These are phyloP conservation scores for Suillus tomentosus DNA, from an alignment of 768 basidiomycete genomes.

Conservation along the genomic window DNA sequence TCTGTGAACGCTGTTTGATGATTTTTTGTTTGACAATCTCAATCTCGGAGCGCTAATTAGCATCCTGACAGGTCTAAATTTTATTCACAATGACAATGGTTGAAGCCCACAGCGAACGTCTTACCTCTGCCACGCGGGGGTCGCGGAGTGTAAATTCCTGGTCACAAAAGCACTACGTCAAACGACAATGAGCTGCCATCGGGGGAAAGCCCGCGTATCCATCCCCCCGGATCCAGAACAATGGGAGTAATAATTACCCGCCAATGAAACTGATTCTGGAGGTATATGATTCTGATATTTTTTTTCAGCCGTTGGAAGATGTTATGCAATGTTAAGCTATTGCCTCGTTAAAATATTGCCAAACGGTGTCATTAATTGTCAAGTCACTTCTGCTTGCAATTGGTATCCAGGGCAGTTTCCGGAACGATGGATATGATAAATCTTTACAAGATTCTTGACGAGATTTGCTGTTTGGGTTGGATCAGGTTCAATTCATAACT, in stretches of 20 bases:
- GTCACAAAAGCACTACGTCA: not conserved
- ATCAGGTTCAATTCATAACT: constrained; percentile 22
- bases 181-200: constrained; percentile 3
- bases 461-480: constrained; percentile 29
- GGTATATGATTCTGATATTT: not conserved
- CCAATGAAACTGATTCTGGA: not conserved
- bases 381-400: constrained; percentile 17
- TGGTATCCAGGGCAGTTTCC: constrained; percentile 23
- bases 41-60: not conserved
- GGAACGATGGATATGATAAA: constrained; percentile 23
- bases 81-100: not conserved
- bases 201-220: not conserved
- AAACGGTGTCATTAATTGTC: constrained; percentile 1
- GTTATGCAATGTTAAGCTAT: constrained; percentile 3
- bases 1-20: not conserved
- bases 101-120: not conserved
- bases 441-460: constrained; percentile 25
- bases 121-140: constrained; percentile 24
- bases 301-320: not conserved
- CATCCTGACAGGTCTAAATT: not conserved
- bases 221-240: not conserved
- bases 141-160: constrained; percentile 34
- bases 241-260: constrained; percentile 3
- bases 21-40: not conserved
- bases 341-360: not conserved